Percentiles rank a stretch among this genome's conserved stretches.
These are phyloP conservation scores for Poa annua DNA, from an alignment of 176 grass and related monocot genomes.

Conservation along the genomic window DNA sequence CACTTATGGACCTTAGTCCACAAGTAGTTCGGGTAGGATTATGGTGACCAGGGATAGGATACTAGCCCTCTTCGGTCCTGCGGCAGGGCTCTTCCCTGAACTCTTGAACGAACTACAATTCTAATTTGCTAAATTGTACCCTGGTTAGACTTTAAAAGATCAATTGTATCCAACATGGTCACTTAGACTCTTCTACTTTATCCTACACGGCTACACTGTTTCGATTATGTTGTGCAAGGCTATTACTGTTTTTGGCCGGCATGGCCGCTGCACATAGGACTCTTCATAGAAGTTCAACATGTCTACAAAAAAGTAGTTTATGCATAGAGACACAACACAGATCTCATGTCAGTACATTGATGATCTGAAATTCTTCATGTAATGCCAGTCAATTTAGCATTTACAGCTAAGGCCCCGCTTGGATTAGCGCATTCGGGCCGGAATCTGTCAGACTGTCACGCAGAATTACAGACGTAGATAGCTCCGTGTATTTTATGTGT, in stretches of 20 bases:
- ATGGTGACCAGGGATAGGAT: neutral
- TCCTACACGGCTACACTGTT: neutral
- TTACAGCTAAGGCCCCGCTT: slow-evolving; percentile 21
- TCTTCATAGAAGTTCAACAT: slow-evolving; percentile 15
- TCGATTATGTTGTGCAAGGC: neutral
- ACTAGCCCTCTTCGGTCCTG: too few species aligned
- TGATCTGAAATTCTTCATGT: slow-evolving; percentile 15
- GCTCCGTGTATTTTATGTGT: too few species aligned
- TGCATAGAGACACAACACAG: neutral
- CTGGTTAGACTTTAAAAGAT: neutral
- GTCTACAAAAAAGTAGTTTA: neutral
- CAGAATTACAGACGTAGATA: too few species aligned
- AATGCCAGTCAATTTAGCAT: slow-evolving; percentile 7
- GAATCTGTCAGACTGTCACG: too few species aligned
- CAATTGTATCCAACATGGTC: neutral
- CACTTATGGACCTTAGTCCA: neutral
- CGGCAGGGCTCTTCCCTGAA: neutral
- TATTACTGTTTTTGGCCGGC: neutral
- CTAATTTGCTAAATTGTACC: neutral
- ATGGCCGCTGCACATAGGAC: neutral
- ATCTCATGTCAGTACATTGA: neutral
- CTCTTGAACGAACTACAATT: neutral
- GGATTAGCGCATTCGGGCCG: too few species aligned
- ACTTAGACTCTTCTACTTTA: neutral
- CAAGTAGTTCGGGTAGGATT: neutral